These are phyloP conservation scores for Osmanthus fragrans DNA, from an alignment of 257 asterid species.

Conservation along the genomic window DNA sequence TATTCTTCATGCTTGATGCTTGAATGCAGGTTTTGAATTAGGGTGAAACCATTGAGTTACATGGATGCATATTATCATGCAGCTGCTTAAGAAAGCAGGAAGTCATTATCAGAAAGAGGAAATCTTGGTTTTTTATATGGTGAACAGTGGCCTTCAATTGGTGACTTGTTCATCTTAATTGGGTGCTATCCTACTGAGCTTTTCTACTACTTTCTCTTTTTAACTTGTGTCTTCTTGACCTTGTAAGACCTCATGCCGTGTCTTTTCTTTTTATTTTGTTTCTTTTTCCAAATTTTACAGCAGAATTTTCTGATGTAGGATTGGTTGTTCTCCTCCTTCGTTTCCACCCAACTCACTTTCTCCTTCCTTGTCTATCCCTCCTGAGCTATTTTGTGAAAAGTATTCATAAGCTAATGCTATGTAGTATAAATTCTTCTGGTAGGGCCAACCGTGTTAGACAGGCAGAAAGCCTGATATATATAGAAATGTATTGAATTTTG, in stretches of 20 bases:
- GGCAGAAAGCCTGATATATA: too few relatives aligned
- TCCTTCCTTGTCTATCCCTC: slow-evolving; percentile 99
- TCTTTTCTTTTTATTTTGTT: not conserved
- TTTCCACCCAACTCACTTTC: slow-evolving; percentile 62
- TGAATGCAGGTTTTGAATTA: slow-evolving; percentile 27
- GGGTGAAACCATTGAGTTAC: slow-evolving; percentile 1
- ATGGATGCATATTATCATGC: too few relatives aligned
- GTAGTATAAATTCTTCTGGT: slow-evolving; percentile 36
- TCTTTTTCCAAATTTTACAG: slow-evolving; percentile 3
- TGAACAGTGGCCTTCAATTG: slow-evolving; percentile 11
- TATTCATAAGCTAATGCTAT: too few relatives aligned
- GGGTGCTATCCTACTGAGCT: slow-evolving; percentile 96
- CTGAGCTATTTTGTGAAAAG: slow-evolving; percentile 55
- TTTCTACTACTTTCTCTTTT: slow-evolving; percentile 39
- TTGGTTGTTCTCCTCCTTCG: not conserved
- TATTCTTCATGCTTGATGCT: too few relatives aligned
- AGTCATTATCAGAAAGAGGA: slow-evolving; percentile 29
- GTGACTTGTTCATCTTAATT: slow-evolving; percentile 19
- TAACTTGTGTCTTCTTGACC: slow-evolving; percentile 39
- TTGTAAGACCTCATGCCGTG: not conserved
- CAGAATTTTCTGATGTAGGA: slow-evolving; percentile 29
- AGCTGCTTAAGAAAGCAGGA: slow-evolving; percentile 19
- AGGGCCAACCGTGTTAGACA: slow-evolving; percentile 17
- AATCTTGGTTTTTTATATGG: slow-evolving; percentile 7
- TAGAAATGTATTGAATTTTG: too few relatives aligned